Conservation (phyloP, 768 basidiomycete species). For the Amanita thiersii region DNA sequence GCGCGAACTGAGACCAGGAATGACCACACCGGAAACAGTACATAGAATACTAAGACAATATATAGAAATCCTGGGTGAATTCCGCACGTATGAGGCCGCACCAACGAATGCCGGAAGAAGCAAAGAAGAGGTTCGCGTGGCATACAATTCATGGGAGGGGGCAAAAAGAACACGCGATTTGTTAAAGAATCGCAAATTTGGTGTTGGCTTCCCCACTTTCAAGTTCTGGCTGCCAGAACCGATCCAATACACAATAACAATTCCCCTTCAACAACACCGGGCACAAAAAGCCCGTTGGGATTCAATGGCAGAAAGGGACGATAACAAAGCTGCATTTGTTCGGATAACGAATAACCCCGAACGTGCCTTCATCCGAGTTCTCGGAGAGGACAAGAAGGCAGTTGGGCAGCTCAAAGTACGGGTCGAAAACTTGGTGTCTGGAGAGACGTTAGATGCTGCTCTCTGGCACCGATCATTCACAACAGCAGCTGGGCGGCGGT, state of each 20-base stretch:
- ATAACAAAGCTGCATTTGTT: slow-evolving; percentile 27
- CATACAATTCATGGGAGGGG: slow-evolving; percentile 41
- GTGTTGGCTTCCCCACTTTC: slow-evolving; percentile 22
- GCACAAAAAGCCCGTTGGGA: slow-evolving; percentile 46
- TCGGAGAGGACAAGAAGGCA: slow-evolving; percentile 44
- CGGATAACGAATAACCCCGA: slow-evolving; percentile 15
- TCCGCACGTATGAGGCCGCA: neutral
- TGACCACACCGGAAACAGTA: neutral
- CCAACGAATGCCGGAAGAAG: slow-evolving; percentile 3
- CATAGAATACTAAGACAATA: neutral
- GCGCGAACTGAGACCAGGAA: neutral
- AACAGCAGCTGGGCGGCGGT: slow-evolving; percentile 18
- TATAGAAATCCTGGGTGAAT: neutral
- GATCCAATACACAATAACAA: slow-evolving; percentile 40
- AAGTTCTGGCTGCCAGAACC: slow-evolving; percentile 38
- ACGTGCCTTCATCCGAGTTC: slow-evolving; percentile 33
- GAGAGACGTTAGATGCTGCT: slow-evolving; percentile 34
- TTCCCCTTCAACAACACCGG: slow-evolving; percentile 39
- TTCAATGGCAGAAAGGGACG: slow-evolving; percentile 26
- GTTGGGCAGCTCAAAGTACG: slow-evolving; percentile 54
- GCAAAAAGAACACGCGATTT: slow-evolving; percentile 30
- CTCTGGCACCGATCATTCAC: slow-evolving; percentile 45
- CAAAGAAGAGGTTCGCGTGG: slow-evolving; percentile 23
- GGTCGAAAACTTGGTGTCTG: slow-evolving; percentile 45
- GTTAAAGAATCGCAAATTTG: slow-evolving; percentile 25